Conservation (phyloP, 805 yeast genomes). For the Kazachstania psychrophila region DNA sequence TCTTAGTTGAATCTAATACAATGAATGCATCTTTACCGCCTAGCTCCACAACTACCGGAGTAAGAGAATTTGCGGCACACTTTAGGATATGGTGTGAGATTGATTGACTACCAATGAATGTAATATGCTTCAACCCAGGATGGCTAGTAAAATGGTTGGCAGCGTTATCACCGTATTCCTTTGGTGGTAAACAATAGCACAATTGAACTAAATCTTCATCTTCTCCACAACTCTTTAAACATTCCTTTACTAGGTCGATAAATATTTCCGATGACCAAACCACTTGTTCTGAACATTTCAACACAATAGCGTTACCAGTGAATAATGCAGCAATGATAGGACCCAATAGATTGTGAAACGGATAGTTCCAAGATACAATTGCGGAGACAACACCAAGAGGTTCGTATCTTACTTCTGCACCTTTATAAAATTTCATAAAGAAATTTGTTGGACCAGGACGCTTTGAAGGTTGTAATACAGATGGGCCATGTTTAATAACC, state of each 20-base stretch:
- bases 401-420: slow-evolving; percentile 88
- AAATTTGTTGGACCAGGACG: slow-evolving; percentile 84
- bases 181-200: slow-evolving; percentile 77
- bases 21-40: slow-evolving; percentile 95
- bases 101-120: slow-evolving; percentile 92
- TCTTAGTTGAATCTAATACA: slow-evolving; percentile 68
- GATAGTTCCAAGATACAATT: slow-evolving; percentile 94
- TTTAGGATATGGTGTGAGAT: slow-evolving; percentile 82
- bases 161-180: slow-evolving; percentile 15
- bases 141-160: slow-evolving; percentile 84
- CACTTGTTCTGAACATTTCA: slow-evolving; percentile 93
- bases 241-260: slow-evolving; percentile 58
- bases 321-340: slow-evolving; percentile 84
- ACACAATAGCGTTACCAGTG: slow-evolving; percentile 84
- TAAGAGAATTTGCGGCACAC: slow-evolving; percentile 77
- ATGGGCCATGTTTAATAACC: slow-evolving; percentile 78
- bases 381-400: slow-evolving; percentile 86
- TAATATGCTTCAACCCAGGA: slow-evolving; percentile 73
- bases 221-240: slow-evolving; percentile 63
- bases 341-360: slow-evolving; percentile 88
- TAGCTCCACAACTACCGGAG: slow-evolving; percentile 90
- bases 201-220: slow-evolving; percentile 81
- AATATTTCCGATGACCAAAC: slow-evolving; percentile 88
- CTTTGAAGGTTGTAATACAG: slow-evolving; percentile 54
- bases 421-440: slow-evolving; percentile 72